phyloP scores from a whole-genome alignment of 768 basidiomycete species.

The Hypholoma sublateritium region DNA sequence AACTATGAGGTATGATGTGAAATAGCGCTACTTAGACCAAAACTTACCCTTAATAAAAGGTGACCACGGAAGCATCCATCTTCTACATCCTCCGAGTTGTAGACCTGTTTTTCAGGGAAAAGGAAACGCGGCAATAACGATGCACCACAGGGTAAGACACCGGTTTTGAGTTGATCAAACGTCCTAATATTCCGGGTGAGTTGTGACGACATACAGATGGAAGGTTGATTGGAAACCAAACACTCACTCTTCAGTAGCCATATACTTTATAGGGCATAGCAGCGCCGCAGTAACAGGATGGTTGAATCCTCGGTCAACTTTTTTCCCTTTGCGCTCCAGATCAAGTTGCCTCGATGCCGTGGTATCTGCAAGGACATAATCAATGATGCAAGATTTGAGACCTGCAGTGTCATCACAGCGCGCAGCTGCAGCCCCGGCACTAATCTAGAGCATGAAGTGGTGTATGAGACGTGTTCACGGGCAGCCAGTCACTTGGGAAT shows the following conservation, averaged over 20 bases:
- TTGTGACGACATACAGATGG: background rate
- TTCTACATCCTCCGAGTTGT: slow-evolving; percentile 3
- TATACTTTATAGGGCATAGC: background rate
- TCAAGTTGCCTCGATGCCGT: too few species aligned
- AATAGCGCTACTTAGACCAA: too few species aligned
- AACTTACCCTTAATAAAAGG: slow-evolving; percentile 7
- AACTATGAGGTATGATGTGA: too few species aligned
- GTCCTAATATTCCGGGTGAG: background rate
- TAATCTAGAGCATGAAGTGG: slow-evolving; percentile 1
- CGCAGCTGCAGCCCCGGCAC: background rate
- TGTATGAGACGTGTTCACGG: background rate
- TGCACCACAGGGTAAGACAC: background rate
- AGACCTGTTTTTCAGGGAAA: slow-evolving; percentile 1
- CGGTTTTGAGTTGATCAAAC: background rate
- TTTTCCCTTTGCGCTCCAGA: background rate
- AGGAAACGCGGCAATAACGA: slow-evolving; percentile 4
- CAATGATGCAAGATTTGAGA: slow-evolving; percentile 2
- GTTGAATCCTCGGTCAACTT: slow-evolving; percentile 9
- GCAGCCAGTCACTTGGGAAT: too few species aligned
- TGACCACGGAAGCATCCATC: slow-evolving; percentile 7
- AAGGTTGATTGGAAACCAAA: too few species aligned
- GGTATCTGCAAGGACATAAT: slow-evolving; percentile 5
- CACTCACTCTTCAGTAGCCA: background rate
- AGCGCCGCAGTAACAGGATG: slow-evolving; percentile 11
- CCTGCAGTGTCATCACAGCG: slow-evolving; percentile 7